Conservation (phyloP, 495 filamentous ascomycete species). For the Podospora pseudopauciseta region DNA sequence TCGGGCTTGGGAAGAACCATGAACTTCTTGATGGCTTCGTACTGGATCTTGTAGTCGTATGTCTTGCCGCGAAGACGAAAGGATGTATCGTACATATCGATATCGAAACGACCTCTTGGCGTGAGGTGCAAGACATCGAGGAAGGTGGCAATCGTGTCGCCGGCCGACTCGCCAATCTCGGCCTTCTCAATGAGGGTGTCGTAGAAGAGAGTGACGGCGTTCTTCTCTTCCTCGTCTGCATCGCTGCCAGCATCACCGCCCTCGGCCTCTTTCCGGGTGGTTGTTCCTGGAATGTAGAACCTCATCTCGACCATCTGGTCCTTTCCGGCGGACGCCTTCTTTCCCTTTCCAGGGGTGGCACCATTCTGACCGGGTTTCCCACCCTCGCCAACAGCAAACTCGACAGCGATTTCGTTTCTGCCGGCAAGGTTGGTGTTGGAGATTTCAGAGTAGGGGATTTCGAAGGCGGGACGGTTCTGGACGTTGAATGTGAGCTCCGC, state of each 20-base stretch:
- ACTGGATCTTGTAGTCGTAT: constrained; percentile 99
- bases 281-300: constrained; percentile 95
- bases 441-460: constrained; percentile 95
- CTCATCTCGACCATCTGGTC: constrained; percentile 98
- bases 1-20: constrained; percentile 97
- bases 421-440: constrained; percentile 97
- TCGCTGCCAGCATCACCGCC: constrained; percentile 65
- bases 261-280: constrained; percentile 79
- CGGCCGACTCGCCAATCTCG: constrained; percentile 97
- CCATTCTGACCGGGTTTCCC: constrained; percentile 71
- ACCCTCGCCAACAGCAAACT: constrained; percentile 69
- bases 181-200: constrained; percentile 98
- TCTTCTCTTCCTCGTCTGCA: constrained; percentile 77
- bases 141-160: constrained; percentile 96
- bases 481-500: constrained; percentile 95
- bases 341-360: constrained; percentile 73
- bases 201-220: constrained; percentile 92
- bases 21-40: constrained; percentile 96
- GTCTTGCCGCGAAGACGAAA: constrained; percentile 98
- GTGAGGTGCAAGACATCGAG: constrained; percentile 96
- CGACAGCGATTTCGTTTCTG: constrained; percentile 95
- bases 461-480: constrained; percentile 93
- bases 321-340: constrained; percentile 79
- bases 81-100: constrained; percentile 98
- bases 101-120: constrained; percentile 97